These are phyloP conservation scores for Paralagenidium karlingii DNA, from an alignment of 352 stramenopile species.

Conservation along the genomic window DNA sequence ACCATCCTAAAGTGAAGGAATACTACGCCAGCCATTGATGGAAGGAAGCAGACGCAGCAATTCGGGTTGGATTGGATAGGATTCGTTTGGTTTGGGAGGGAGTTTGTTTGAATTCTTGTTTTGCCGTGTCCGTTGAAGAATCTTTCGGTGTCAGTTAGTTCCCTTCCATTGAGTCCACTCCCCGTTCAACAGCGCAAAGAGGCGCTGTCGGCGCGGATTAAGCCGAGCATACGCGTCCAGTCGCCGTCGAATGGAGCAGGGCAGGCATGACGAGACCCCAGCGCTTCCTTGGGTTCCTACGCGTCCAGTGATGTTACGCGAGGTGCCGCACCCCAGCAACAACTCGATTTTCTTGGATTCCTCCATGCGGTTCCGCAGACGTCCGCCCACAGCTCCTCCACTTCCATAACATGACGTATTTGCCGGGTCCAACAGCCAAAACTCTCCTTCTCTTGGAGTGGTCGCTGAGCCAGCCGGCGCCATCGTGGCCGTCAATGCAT, in stretches of 20 bases:
- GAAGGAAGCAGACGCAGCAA: too few relatives aligned
- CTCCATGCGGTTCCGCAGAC: conserved; percentile 16
- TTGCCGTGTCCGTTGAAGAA: too few relatives aligned
- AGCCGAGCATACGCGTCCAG: conserved; percentile 26
- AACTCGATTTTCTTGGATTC: conserved; percentile 56
- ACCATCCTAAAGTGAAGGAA: conserved; percentile 25
- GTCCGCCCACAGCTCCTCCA: conserved; percentile 5
- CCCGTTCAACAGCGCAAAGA: conserved; percentile 45
- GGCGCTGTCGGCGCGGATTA: conserved; percentile 29
- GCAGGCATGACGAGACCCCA: conserved; percentile 26
- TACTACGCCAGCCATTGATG: too few relatives aligned
- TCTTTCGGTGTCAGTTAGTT: too few relatives aligned
- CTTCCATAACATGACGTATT: too few relatives aligned
- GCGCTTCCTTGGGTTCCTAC: conserved; percentile 32
- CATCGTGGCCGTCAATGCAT: conserved; percentile 1
- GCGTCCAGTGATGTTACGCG: too few relatives aligned
- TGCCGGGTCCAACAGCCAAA: too few relatives aligned
- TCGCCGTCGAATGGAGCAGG: conserved; percentile 26
- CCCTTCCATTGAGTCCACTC: too few relatives aligned
- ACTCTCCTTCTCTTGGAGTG: conserved; percentile 25
- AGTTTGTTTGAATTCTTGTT: too few relatives aligned
- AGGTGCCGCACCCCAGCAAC: too few relatives aligned
- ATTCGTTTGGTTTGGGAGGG: too few relatives aligned
- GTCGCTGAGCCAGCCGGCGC: conserved; percentile 29
- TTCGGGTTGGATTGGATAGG: too few relatives aligned